Conservation (phyloP, 257 asterid genomes). For the Petunia axillaris region DNA sequence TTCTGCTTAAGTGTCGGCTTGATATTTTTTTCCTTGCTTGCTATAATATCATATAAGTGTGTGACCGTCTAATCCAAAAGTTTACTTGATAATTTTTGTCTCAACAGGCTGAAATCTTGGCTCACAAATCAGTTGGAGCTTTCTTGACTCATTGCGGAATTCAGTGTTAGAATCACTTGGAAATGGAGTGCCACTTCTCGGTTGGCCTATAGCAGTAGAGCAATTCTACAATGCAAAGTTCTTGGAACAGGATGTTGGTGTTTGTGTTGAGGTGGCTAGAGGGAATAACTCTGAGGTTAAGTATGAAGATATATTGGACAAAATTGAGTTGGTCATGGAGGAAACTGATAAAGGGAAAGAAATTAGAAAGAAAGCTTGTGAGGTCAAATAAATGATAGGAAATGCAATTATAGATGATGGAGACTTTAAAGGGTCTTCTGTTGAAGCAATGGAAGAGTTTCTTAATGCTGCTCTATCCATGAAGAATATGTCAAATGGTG, state of each 20-base stretch:
- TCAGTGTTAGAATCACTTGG: slow-evolving; percentile 57
- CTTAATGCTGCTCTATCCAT: slow-evolving; percentile 39
- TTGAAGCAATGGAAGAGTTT: slow-evolving; percentile 54
- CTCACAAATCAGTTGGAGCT: slow-evolving; percentile 47
- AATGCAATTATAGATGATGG: slow-evolving; percentile 43
- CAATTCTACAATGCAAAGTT: slow-evolving; percentile 59
- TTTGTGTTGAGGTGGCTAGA: slow-evolving; percentile 60
- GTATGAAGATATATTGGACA: slow-evolving; percentile 44
- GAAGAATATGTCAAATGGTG: slow-evolving; percentile 21
- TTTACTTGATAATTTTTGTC: no score
- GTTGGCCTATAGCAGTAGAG: slow-evolving; percentile 71
- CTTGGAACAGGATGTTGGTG: slow-evolving; percentile 51
- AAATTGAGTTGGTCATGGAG: slow-evolving; percentile 54
- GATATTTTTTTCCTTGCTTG: neutral
- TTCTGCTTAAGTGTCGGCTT: neutral
- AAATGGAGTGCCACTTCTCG: slow-evolving; percentile 52
- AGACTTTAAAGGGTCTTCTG: slow-evolving; percentile 44
- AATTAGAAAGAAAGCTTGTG: slow-evolving; percentile 38
- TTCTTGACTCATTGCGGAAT: slow-evolving; percentile 64
- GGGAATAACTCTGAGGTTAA: slow-evolving; percentile 52
- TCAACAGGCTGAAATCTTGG: slow-evolving; percentile 48
- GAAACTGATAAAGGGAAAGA: slow-evolving; percentile 36
- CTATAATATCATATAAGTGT: neutral
- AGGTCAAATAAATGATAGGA: slow-evolving; percentile 37
- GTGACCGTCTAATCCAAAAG: neutral